Evolutionary conservation across 2,329 filamentous ascomycete species (phyloP).

Genomic region (Fusarium avenaceum): DNA sequence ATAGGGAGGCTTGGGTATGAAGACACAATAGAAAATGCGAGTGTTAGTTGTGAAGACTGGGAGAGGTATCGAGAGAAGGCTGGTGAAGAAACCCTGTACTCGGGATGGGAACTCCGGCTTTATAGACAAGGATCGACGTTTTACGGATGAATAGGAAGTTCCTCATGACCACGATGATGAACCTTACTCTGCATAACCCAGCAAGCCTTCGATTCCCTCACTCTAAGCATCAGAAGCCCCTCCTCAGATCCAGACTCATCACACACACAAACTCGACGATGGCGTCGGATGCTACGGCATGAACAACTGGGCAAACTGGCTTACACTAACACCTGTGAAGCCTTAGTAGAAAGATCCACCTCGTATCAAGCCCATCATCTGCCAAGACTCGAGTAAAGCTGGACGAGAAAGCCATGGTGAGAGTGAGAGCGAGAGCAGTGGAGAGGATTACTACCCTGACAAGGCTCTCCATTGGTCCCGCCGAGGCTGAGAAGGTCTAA

Average conservation of each 20-base stretch:
- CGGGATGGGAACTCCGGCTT: slow-evolving; percentile 24
- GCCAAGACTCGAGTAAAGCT: slow-evolving; percentile 6
- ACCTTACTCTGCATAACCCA: slow-evolving; percentile 6
- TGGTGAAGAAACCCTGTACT: slow-evolving; percentile 5
- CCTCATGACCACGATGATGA: slow-evolving; percentile 4
- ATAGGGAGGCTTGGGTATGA: neutral
- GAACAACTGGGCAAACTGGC: neutral
- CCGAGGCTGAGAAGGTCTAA: slow-evolving; percentile 19
- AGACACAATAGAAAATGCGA: neutral
- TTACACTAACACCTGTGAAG: slow-evolving; percentile 10
- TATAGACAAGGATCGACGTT: slow-evolving; percentile 25
- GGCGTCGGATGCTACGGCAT: slow-evolving; percentile 19
- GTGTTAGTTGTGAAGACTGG: neutral
- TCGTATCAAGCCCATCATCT: slow-evolving; percentile 19
- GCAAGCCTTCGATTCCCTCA: neutral
- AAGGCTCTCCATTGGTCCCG: slow-evolving; percentile 26
- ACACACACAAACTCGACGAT: slow-evolving; percentile 3
- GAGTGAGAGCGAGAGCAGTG: neutral
- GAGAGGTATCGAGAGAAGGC: slow-evolving; percentile 12
- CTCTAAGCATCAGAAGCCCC: neutral
- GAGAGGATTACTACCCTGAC: slow-evolving; percentile 12
- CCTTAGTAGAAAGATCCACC: neutral
- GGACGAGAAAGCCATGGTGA: neutral
- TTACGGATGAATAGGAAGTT: neutral
- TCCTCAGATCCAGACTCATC: neutral